These are phyloP conservation scores for Eucalyptus paniculata DNA, from an alignment of 345 rosid species.

Conservation along the genomic window DNA sequence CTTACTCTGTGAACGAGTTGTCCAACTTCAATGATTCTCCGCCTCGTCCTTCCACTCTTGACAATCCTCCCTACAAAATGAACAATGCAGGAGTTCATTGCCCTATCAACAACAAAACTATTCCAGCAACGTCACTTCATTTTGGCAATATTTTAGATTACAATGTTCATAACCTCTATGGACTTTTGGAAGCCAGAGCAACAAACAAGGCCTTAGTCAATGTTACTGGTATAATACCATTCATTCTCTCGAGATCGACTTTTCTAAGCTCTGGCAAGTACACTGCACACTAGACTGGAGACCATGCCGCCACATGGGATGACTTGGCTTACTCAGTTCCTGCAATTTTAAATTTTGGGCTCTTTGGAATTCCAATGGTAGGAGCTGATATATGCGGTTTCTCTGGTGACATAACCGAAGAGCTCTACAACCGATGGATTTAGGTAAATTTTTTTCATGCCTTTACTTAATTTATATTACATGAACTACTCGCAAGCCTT, in stretches of 20 bases:
- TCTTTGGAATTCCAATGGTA: slow-evolving; percentile 80
- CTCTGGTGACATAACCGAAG: slow-evolving; percentile 37
- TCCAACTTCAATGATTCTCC: slow-evolving; percentile 48
- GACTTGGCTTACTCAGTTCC: slow-evolving; percentile 57
- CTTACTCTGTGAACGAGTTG: slow-evolving; percentile 34
- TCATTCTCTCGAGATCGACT: slow-evolving; percentile 60
- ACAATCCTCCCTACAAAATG: slow-evolving; percentile 61
- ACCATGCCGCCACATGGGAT: slow-evolving; percentile 55
- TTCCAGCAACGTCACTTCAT: slow-evolving; percentile 43
- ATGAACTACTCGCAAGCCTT: neutral
- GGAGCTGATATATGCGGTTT: slow-evolving; percentile 83
- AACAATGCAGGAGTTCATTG: slow-evolving; percentile 26
- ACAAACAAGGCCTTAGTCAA: slow-evolving; percentile 43
- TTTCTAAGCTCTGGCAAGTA: slow-evolving; percentile 66
- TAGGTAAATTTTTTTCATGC: slow-evolving; percentile 17
- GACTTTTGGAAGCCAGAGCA: slow-evolving; percentile 44
- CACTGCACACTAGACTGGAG: slow-evolving; percentile 78
- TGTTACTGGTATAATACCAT: slow-evolving; percentile 42
- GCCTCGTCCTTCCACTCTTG: slow-evolving; percentile 24
- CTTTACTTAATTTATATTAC: neutral
- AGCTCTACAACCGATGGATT: slow-evolving; percentile 65
- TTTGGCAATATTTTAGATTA: slow-evolving; percentile 45
- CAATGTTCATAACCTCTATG: slow-evolving; percentile 58
- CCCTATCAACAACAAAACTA: slow-evolving; percentile 25
- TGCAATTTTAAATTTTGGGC: slow-evolving; percentile 49